Conservation (phyloP, 306 rosid species). For the Aeschynomene evenia region DNA sequence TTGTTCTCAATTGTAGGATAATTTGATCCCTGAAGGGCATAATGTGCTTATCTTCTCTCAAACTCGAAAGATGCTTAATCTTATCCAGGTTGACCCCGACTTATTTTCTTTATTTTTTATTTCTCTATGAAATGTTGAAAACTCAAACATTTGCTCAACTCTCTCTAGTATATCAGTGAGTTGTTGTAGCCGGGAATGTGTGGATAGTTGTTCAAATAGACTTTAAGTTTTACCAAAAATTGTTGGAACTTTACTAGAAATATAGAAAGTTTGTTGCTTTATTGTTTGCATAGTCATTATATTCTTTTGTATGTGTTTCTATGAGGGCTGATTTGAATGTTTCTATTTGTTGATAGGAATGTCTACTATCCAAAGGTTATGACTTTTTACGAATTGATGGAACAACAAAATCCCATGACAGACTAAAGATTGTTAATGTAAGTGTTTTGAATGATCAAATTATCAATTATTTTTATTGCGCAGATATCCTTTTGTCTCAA, state of each 20-base stretch:
- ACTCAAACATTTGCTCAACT: background rate
- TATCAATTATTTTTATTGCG: background rate
- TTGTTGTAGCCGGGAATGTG: background rate
- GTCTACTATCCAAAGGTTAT: slow-evolving; percentile 56
- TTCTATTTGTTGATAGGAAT: slow-evolving; percentile 51
- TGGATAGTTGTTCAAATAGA: background rate
- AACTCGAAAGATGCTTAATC: slow-evolving; percentile 97
- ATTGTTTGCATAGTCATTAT: slow-evolving; percentile 2
- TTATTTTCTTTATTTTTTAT: slow-evolving; percentile 1
- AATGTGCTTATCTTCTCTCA: slow-evolving; percentile 84
- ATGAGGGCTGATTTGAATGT: background rate
- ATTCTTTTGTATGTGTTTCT: slow-evolving; percentile 2
- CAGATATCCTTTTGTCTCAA: slow-evolving; percentile 8
- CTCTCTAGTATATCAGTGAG: background rate
- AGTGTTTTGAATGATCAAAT: slow-evolving; percentile 33
- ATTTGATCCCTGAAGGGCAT: slow-evolving; percentile 80
- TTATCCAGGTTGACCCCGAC: slow-evolving; percentile 62
- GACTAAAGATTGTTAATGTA: slow-evolving; percentile 76
- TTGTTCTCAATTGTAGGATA: slow-evolving; percentile 45
- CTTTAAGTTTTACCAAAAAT: background rate
- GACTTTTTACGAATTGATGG: slow-evolving; percentile 81
- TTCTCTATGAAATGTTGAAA: background rate
- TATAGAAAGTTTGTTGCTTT: slow-evolving; percentile 2
- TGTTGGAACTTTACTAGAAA: background rate
- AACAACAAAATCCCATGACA: slow-evolving; percentile 78